A percentile compares a stretch with the other conserved stretches of the same genome.
phyloP scores from a whole-genome alignment of 306 rosid species.

The Betula pendula region DNA sequence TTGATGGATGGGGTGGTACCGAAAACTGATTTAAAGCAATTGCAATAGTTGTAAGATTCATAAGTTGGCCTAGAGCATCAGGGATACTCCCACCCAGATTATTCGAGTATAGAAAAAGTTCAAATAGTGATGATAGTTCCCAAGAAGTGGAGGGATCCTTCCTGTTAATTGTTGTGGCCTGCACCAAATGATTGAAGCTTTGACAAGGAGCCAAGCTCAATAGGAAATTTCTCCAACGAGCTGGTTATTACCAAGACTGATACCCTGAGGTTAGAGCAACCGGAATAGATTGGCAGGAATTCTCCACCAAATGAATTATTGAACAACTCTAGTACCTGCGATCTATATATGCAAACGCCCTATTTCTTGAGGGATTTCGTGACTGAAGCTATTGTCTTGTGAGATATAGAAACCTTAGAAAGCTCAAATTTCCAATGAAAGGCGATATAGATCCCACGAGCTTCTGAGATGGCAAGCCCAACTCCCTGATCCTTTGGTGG shows the following conservation, averaged over 20 bases:
- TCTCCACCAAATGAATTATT: background rate
- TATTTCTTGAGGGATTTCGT: background rate
- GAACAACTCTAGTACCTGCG: background rate
- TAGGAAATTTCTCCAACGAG: background rate
- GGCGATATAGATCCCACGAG: background rate
- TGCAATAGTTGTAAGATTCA: accelerated
- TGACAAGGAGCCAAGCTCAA: background rate
- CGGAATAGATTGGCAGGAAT: background rate
- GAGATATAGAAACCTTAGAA: background rate
- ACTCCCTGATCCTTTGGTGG: background rate
- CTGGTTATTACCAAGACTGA: too few relatives aligned
- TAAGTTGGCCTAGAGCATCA: background rate
- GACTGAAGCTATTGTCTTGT: background rate
- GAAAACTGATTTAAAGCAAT: background rate
- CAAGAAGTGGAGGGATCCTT: background rate
- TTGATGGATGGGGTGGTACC: background rate
- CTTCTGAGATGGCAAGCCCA: background rate
- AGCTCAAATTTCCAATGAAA: background rate
- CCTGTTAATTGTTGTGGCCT: background rate
- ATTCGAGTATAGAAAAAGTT: background rate
- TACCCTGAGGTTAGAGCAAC: background rate
- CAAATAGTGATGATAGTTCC: background rate
- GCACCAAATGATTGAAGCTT: background rate
- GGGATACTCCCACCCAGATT: background rate
- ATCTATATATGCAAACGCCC: background rate